Evolutionary conservation across 129 eudicot species (phyloP), one percentile per base, ranked within the genome.

Genomic region (Centrapalus pauciflorus): DNA sequence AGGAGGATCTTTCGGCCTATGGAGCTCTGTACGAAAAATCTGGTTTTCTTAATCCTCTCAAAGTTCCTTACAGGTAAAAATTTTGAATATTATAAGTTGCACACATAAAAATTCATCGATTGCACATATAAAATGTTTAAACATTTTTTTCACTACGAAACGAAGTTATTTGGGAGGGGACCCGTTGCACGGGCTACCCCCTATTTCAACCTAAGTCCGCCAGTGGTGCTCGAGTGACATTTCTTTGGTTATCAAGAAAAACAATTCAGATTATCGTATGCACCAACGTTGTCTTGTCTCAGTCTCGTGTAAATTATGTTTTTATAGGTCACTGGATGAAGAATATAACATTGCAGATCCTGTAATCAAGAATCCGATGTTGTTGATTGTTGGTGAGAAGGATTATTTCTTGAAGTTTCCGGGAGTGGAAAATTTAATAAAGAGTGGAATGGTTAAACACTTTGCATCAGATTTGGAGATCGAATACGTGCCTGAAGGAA

Each of bases 401-500:
- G 90, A 85, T 58, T 85, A 79, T 29, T 72, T 61, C 66, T 55
- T 85, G 49, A 81, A 74, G 60, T 77, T 72, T 55, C 67, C 67
- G 0, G 79, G 81, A 43, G 11, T 75, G 13, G 79, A 45, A 0
- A 73, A 73, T 12, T 72, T 30, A 2, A 38, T 85, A 3, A 43
- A 49, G 54, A 75, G 81, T 43, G 86, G 81, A 56, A 30, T 21
- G 51, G 77, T 71, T 21, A 71, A 61, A 17, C 61, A 66, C 14
- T 77, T 66, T 62, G 75, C 64, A 3, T 57, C 62, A 10, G 33
- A 80, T 74, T 16, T 80, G 54, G 85, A 84, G 64, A 64, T 61
- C 0, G 75, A 35, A 19, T 80, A 52, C 40, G 14, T 84, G 48
- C 60, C 81, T 0, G 78, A 58, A 55, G 82, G 86, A 63, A 73